Evolutionary conservation across 2,329 filamentous ascomycete genomes (phyloP).

Genomic region (Sclerotinia spermophila): DNA sequence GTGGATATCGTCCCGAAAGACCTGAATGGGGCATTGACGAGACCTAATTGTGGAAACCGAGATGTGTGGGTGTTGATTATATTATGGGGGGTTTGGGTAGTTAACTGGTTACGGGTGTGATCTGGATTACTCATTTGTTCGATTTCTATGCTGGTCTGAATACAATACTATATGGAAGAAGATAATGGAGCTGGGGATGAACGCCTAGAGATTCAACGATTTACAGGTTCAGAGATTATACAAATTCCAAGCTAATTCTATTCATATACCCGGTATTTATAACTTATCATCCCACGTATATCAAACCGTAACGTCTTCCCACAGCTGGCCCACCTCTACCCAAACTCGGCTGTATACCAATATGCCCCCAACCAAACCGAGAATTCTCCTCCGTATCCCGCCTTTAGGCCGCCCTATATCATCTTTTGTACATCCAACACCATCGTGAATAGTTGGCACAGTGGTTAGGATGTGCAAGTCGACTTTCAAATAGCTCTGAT

Average conservation of each 20-base stretch:
- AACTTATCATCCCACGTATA: background rate
- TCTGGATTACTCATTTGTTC: background rate
- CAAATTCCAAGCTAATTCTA: background rate
- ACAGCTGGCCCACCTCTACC: background rate
- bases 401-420: background rate
- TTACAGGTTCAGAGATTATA: background rate
- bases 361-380: accelerated
- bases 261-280: background rate
- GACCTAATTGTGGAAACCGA: slow-evolving; percentile 31
- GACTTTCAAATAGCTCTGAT: background rate
- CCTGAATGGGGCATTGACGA: slow-evolving; percentile 25
- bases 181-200: too few relatives aligned
- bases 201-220: accelerated
- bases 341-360: background rate
- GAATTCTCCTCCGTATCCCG: background rate
- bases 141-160: background rate
- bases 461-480: background rate
- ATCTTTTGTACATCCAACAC: background rate
- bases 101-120: too few relatives aligned
- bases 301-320: background rate
- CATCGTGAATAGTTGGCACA: background rate
- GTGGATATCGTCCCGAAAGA: background rate
- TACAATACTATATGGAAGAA: background rate
- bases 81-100: slow-evolving; percentile 17
- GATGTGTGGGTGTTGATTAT: slow-evolving; percentile 31